Percentiles rank a stretch among this genome's conserved stretches.
Conservation (phyloP, 805 yeast genomes). For the Scheffersomyces ergatensis region DNA sequence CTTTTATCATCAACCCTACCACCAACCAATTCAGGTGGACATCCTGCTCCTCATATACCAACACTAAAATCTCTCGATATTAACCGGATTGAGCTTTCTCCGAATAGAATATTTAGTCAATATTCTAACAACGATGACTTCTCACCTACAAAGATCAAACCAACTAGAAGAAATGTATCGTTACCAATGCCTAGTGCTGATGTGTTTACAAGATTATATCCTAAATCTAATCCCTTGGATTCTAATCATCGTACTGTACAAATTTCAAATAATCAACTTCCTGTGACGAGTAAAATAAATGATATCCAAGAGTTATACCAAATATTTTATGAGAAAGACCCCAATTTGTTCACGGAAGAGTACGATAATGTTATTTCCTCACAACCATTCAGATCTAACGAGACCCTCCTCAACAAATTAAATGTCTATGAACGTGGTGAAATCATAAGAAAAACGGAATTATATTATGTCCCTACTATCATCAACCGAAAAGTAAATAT, state of each 20-base stretch:
- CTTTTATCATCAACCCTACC: constrained; percentile 5
- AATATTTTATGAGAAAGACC: constrained; percentile 22
- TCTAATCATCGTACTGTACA: constrained; percentile 1
- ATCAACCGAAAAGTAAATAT: constrained; percentile 26
- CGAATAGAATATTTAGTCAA: neutral
- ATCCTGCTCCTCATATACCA: constrained; percentile 1
- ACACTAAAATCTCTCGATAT: neutral
- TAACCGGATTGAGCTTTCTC: neutral
- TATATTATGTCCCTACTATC: constrained; percentile 50
- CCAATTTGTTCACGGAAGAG: constrained; percentile 19
- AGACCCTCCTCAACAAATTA: constrained; percentile 17
- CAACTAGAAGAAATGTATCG: constrained; percentile 3
- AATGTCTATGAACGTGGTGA: constrained; percentile 63
- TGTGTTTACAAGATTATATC: constrained; percentile 8
- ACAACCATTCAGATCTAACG: constrained; percentile 1
- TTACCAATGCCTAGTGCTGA: constrained; percentile 3
- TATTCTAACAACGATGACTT: neutral
- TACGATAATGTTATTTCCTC: constrained; percentile 2
- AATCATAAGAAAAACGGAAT: constrained; percentile 43
- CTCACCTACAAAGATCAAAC: neutral
- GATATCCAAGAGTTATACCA: constrained; percentile 16
- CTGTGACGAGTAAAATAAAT: neutral
- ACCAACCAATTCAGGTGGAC: neutral
- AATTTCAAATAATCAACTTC: neutral
- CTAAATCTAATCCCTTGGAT: constrained; percentile 2